These are phyloP conservation scores for Globisporangium okanoganense DNA, from an alignment of 352 stramenopile species.

Conservation along the genomic window DNA sequence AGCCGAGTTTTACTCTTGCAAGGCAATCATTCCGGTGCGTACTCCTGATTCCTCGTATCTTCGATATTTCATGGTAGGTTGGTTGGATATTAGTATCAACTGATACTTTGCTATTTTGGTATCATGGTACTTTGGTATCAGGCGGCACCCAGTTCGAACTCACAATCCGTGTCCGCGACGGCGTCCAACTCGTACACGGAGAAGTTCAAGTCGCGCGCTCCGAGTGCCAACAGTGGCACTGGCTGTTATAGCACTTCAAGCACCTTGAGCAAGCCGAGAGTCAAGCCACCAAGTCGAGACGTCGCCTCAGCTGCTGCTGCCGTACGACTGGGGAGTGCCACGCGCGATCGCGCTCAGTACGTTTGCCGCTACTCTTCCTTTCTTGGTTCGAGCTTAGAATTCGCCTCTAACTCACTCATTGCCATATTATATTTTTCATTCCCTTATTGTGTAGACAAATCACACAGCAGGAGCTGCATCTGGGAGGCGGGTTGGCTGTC, in stretches of 20 bases:
- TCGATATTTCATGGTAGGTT: neutral
- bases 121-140: neutral
- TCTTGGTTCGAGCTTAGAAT: neutral
- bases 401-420: neutral
- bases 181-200: constrained; percentile 27
- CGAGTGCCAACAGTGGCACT: neutral
- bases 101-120: constrained; percentile 2
- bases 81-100: neutral
- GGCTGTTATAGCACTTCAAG: neutral
- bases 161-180: neutral
- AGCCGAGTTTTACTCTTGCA: constrained; percentile 41
- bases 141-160: neutral
- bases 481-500: neutral
- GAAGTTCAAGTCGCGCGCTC: constrained; percentile 23
- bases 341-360: constrained; percentile 21
- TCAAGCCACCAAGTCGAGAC: constrained; percentile 1
- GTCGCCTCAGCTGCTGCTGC: constrained; percentile 6
- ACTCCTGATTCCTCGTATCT: neutral
- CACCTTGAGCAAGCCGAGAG: neutral
- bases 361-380: neutral
- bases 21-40: constrained; percentile 44
- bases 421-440: neutral
- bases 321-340: constrained; percentile 12
- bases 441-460: neutral
- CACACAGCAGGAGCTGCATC: neutral